A percentile compares a stretch with the other conserved stretches of the same genome.
Evolutionary conservation across 345 rosid species (phyloP).

Genomic region (Pistacia atlantica): DNA sequence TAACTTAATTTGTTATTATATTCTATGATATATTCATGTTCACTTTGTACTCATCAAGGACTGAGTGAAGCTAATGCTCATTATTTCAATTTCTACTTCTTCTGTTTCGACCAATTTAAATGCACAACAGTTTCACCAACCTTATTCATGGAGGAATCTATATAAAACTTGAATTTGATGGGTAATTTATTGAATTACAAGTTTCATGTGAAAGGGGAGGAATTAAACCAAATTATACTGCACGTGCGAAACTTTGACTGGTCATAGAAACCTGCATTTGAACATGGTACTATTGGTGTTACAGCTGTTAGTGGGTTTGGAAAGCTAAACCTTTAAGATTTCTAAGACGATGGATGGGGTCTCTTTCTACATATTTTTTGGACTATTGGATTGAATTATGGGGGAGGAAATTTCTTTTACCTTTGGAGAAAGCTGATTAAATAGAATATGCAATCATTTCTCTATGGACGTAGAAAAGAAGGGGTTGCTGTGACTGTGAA

Average conservation of each 20-base stretch:
- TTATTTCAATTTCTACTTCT: too few relatives aligned
- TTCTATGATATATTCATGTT: too few relatives aligned
- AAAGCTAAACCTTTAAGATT: neutral
- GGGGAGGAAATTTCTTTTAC: slow-evolving; percentile 15
- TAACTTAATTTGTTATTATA: too few relatives aligned
- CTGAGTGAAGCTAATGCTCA: too few relatives aligned
- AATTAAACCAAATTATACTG: neutral
- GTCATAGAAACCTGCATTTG: slow-evolving; percentile 20
- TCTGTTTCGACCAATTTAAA: too few relatives aligned
- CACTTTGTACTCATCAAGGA: too few relatives aligned
- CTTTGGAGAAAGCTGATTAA: slow-evolving; percentile 29
- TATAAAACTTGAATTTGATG: too few relatives aligned
- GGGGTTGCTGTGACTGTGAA: slow-evolving; percentile 14
- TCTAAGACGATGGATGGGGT: neutral
- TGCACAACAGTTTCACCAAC: too few relatives aligned
- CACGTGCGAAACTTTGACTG: slow-evolving; percentile 30
- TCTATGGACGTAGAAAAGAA: slow-evolving; percentile 32
- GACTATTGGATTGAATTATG: slow-evolving; percentile 21
- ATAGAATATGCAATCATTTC: slow-evolving; percentile 35
- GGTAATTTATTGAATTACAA: too few relatives aligned
- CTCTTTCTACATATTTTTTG: slow-evolving; percentile 4
- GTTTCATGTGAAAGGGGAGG: slow-evolving; percentile 1
- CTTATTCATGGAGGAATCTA: too few relatives aligned
- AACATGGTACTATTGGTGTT: slow-evolving; percentile 21
- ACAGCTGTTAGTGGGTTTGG: slow-evolving; percentile 20